These are phyloP conservation scores for Fusarium mundagurra DNA, from an alignment of 2,329 filamentous ascomycete genomes.

Conservation along the genomic window DNA sequence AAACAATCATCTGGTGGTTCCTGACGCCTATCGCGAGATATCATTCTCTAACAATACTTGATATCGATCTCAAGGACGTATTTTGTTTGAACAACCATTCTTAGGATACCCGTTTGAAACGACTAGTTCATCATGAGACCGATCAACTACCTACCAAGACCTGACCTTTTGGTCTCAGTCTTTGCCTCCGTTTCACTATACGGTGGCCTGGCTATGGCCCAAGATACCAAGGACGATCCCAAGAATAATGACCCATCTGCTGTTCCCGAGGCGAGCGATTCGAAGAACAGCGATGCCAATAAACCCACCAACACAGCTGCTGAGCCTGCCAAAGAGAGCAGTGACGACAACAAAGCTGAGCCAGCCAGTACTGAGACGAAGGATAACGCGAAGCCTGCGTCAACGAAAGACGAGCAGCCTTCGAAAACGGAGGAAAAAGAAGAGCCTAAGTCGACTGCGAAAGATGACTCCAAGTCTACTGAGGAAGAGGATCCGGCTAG, in stretches of 20 bases:
- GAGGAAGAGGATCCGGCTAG: slow-evolving; percentile 27
- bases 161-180: slow-evolving; percentile 42
- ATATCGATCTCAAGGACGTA: background rate
- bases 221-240: slow-evolving; percentile 38
- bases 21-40: background rate
- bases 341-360: background rate
- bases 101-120: slow-evolving; percentile 1
- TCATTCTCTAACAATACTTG: background rate
- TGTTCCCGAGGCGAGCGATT: slow-evolving; percentile 21
- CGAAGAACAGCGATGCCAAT: slow-evolving; percentile 23
- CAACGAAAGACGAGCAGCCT: slow-evolving; percentile 24
- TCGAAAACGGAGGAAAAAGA: slow-evolving; percentile 21
- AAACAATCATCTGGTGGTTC: background rate
- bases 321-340: background rate
- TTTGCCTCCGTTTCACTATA: slow-evolving; percentile 44
- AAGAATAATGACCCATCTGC: slow-evolving; percentile 27
- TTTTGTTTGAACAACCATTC: slow-evolving; percentile 5
- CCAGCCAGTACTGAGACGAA: slow-evolving; percentile 26
- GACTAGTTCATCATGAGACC: slow-evolving; percentile 41
- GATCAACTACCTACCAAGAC: slow-evolving; percentile 39
- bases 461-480: slow-evolving; percentile 17
- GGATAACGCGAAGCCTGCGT: slow-evolving; percentile 13
- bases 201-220: slow-evolving; percentile 47
- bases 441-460: slow-evolving; percentile 14
- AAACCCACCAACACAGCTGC: slow-evolving; percentile 13